Percentiles rank a stretch among this genome's conserved stretches.
phyloP scores from a whole-genome alignment of 768 basidiomycete species.

The Aureoboletus auriporus region DNA sequence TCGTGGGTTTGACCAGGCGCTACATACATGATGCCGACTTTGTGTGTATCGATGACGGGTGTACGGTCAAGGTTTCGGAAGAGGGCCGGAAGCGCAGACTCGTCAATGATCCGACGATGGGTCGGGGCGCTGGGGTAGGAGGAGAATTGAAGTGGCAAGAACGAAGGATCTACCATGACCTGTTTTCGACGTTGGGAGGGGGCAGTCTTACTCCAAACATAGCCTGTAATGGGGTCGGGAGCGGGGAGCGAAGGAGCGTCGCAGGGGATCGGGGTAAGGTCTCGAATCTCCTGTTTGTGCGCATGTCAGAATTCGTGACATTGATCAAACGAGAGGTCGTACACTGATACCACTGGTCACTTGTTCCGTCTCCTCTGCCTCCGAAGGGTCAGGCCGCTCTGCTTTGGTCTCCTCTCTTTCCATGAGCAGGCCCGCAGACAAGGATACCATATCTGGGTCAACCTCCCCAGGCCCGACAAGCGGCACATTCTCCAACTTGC shows the following conservation, averaged over 20 bases:
- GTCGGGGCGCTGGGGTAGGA: conserved; percentile 51
- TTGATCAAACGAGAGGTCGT: conserved; percentile 1
- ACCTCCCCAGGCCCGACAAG: conserved; percentile 82
- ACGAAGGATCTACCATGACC: conserved; percentile 80
- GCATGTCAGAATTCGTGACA: conserved; percentile 5
- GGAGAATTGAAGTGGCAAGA: conserved; percentile 82
- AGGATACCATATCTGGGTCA: conserved; percentile 68
- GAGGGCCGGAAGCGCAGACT: conserved; percentile 52
- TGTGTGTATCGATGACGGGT: conserved; percentile 96
- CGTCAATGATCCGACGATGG: conserved; percentile 46
- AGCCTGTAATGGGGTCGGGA: conserved; percentile 78
- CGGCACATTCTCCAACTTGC: conserved; percentile 85
- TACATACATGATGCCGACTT: conserved; percentile 94
- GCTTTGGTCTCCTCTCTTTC: conserved; percentile 47
- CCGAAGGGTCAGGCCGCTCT: conserved; percentile 25
- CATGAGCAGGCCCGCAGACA: conserved; percentile 71
- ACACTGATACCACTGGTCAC: conserved; percentile 3
- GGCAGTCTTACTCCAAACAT: conserved; percentile 82
- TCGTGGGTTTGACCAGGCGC: conserved; percentile 87
- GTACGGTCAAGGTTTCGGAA: conserved; percentile 72
- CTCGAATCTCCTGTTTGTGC: conserved; percentile 20
- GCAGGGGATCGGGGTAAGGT: conserved; percentile 2
- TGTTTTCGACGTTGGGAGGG: conserved; percentile 89
- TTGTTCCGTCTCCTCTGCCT: conserved; percentile 18
- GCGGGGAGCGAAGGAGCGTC: conserved; percentile 27